These are phyloP conservation scores for Fragosphaeria purpurea DNA, from an alignment of 2,329 filamentous ascomycete genomes.

Conservation along the genomic window DNA sequence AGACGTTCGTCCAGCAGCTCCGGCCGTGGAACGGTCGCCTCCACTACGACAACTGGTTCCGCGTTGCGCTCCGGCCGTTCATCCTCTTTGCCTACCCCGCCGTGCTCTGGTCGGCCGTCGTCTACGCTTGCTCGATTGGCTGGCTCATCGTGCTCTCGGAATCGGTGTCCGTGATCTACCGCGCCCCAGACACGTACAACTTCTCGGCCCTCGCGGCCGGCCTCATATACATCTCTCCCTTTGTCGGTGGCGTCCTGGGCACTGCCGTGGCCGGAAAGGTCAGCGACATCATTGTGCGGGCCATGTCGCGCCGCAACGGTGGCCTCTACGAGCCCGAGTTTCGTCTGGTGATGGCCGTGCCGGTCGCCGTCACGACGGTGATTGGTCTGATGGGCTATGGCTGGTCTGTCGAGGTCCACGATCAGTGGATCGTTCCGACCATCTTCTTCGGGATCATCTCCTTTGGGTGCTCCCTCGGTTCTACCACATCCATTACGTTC, in stretches of 20 bases:
- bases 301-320: conserved; percentile 76
- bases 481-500: conserved; percentile 87
- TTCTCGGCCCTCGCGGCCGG: conserved; percentile 73
- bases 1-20: conserved; percentile 65
- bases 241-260: conserved; percentile 80
- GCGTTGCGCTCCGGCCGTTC: conserved; percentile 69
- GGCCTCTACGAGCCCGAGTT: conserved; percentile 95
- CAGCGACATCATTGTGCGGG: conserved; percentile 74
- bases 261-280: conserved; percentile 79
- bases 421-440: conserved; percentile 86
- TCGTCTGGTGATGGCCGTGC: conserved; percentile 75
- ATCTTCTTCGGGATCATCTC: conserved; percentile 87
- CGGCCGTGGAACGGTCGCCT: conserved; percentile 71
- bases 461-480: conserved; percentile 84
- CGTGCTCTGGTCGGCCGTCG: conserved; percentile 75
- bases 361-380: conserved; percentile 66
- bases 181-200: conserved; percentile 58
- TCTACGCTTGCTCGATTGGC: conserved; percentile 81
- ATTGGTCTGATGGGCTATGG: conserved; percentile 91
- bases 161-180: conserved; percentile 71
- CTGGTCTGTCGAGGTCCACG: conserved; percentile 65
- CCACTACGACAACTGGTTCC: conserved; percentile 67
- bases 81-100: conserved; percentile 80
- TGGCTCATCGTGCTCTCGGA: conserved; percentile 96
- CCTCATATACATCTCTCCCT: conserved; percentile 81